Evolutionary conservation across 148 eudicot genomes (phyloP).

Genomic region (Amaranthus cruentus): DNA sequence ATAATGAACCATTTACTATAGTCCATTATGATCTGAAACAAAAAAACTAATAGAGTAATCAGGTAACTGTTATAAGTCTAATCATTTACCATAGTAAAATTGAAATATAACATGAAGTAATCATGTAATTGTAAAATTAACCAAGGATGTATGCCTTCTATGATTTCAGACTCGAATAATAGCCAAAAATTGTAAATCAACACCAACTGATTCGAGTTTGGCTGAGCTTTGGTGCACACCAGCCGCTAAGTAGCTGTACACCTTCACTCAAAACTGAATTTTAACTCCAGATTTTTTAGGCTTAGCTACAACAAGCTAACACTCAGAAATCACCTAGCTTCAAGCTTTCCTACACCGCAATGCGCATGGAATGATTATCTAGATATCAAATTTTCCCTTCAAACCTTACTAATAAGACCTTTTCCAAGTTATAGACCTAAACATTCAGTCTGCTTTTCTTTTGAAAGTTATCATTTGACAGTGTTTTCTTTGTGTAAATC

Average conservation of each 20-base stretch:
- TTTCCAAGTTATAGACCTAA: conserved; percentile 1
- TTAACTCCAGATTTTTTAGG: background rate
- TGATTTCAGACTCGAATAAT: background rate
- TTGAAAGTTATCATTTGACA: background rate
- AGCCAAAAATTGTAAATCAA: background rate
- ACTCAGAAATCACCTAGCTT: background rate
- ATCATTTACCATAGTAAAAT: no score
- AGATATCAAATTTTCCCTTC: background rate
- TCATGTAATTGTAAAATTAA: background rate
- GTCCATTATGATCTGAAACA: no score
- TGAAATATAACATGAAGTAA: no score
- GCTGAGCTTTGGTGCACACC: background rate
- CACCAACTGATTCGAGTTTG: background rate
- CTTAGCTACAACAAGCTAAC: background rate
- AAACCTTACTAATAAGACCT: background rate
- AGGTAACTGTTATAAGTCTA: no score
- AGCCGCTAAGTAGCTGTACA: no score
- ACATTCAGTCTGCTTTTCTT: background rate
- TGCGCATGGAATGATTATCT: background rate
- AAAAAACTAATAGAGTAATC: no score
- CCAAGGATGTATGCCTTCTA: background rate
- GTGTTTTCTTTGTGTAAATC: background rate
- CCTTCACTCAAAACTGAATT: background rate
- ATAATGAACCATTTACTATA: no score
- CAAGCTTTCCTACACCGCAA: background rate